A percentile compares a stretch with the other conserved stretches of the same genome.
Evolutionary conservation across 257 asterid species (phyloP).

Genomic region (Mentha longifolia): DNA sequence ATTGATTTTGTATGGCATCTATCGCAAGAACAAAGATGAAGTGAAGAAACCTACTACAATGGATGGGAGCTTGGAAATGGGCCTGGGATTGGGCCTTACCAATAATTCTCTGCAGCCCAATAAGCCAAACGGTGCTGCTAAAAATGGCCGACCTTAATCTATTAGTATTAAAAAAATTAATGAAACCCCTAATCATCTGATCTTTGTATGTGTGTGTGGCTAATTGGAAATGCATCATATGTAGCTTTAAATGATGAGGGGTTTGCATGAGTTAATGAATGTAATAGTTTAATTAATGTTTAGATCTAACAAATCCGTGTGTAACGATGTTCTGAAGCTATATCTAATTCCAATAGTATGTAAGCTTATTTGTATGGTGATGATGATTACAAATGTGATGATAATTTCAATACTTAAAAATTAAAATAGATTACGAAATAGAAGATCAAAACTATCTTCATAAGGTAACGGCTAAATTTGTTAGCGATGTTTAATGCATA

Average conservation of each 20-base stretch:
- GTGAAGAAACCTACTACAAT: constrained; percentile 28
- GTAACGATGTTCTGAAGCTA: background rate
- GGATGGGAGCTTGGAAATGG: constrained; percentile 47
- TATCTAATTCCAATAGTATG: too few species aligned
- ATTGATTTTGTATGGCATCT: constrained; percentile 59
- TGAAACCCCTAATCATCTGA: background rate
- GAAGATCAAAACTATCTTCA: too few species aligned
- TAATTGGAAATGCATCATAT: background rate
- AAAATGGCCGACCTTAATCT: constrained; percentile 14
- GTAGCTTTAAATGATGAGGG: constrained; percentile 1
- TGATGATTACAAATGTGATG: too few species aligned
- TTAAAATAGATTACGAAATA: too few species aligned
- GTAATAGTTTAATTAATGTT: background rate
- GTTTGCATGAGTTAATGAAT: constrained; percentile 7
- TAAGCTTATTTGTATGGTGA: too few species aligned
- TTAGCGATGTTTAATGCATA: too few species aligned
- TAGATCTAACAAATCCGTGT: background rate
- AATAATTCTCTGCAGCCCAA: constrained; percentile 28
- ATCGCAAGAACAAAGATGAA: constrained; percentile 48
- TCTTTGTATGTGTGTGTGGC: background rate
- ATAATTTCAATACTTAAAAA: too few species aligned
- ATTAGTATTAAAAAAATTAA: background rate
- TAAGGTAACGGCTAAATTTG: too few species aligned
- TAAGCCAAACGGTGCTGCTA: constrained; percentile 15
- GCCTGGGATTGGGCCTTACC: constrained; percentile 41